Percentiles rank a stretch among this genome's conserved stretches.
phyloP scores from a whole-genome alignment of 371 early-diverging fungal genomes.

The Rhizopus stolonifer region DNA sequence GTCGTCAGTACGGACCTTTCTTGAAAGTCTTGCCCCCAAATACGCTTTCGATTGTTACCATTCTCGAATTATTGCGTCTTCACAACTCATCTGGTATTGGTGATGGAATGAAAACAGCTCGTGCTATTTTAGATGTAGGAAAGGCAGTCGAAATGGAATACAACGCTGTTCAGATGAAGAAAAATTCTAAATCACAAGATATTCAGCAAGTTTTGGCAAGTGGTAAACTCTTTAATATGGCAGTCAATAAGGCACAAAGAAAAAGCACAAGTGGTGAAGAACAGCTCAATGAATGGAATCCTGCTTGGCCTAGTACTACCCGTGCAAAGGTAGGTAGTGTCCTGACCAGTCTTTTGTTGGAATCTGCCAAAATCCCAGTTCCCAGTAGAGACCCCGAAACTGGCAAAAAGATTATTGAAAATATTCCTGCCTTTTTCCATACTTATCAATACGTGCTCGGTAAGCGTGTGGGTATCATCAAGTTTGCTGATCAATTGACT shows the following conservation, averaged over 20 bases:
- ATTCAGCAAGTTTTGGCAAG: slow-evolving; percentile 64
- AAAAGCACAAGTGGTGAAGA: slow-evolving; percentile 51
- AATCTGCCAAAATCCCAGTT: slow-evolving; percentile 72
- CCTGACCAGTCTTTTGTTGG: slow-evolving; percentile 70
- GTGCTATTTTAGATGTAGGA: slow-evolving; percentile 70
- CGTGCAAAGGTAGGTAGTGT: slow-evolving; percentile 69
- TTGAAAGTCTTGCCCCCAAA: slow-evolving; percentile 71
- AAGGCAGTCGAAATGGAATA: slow-evolving; percentile 84
- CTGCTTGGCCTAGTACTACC: slow-evolving; percentile 64
- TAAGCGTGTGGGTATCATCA: slow-evolving; percentile 76
- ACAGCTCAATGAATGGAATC: slow-evolving; percentile 52
- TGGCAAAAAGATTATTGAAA: slow-evolving; percentile 49
- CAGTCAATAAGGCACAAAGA: slow-evolving; percentile 69
- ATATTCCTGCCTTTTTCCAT: slow-evolving; percentile 86
- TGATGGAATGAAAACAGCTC: slow-evolving; percentile 66
- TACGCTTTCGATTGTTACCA: slow-evolving; percentile 82
- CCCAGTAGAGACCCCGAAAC: slow-evolving; percentile 59
- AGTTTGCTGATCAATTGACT: slow-evolving; percentile 65
- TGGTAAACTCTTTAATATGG: slow-evolving; percentile 78
- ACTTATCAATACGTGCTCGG: slow-evolving; percentile 62
- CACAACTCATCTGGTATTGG: slow-evolving; percentile 60
- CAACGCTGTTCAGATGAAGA: slow-evolving; percentile 74
- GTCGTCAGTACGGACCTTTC: slow-evolving; percentile 68
- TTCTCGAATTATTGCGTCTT: slow-evolving; percentile 75
- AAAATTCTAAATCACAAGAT: slow-evolving; percentile 33